Base-by-base conservation (phyloP, 768 basidiomycete species). In the Lactarius evosmus region DNA sequence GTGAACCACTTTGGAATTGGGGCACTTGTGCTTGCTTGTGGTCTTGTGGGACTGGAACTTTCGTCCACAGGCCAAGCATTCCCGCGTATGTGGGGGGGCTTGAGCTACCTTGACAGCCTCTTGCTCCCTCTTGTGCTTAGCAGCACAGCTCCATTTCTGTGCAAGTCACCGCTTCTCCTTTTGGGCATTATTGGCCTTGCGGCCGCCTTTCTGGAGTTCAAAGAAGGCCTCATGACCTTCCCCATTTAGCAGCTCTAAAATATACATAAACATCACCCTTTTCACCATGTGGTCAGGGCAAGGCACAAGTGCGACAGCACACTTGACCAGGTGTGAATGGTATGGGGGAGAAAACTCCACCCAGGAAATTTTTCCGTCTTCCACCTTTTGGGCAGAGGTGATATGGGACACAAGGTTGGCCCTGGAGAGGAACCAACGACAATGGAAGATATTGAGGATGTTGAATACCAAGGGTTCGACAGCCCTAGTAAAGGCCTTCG, bases 41-140 rank as follows among this genome's bases (percentile, higher is more conserved):
- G 55, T 56, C 17, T 56, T 56, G 55, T 38, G 36, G 2, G 55
- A 56, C 1, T n/a, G 25, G 55, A 56, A 56, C 55, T 56, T 27
- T 2, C 38, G 55, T 36, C 36, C 55, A 40, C 55, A 56, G 22
- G 55, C 1, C 55, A 17, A 34, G 34, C 55, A 40, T 56, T 56
- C 22, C 25, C 55, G 22, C 36, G 12, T 8, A 27, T 16, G 55
- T 1, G 36, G 14, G 36, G 55, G 53, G 27, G 17, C 12, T 12
- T 55, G 17, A n/a, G 6, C 34, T 7, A 25, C 53, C 14, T 34
- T 55, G 0, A 34, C 33, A 3, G 50, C 44, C 44, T 46, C 44
- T 4, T 30, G 2, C 14, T 52, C 16, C 29, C 7, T 12, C 29
- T 52, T 30, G 29, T 19, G 12, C n/a, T 52, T 32, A 4, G 44